Percentiles rank a stretch among this genome's conserved stretches.
Conservation (phyloP, 306 rosid species). For the Rubus parviflorus region DNA sequence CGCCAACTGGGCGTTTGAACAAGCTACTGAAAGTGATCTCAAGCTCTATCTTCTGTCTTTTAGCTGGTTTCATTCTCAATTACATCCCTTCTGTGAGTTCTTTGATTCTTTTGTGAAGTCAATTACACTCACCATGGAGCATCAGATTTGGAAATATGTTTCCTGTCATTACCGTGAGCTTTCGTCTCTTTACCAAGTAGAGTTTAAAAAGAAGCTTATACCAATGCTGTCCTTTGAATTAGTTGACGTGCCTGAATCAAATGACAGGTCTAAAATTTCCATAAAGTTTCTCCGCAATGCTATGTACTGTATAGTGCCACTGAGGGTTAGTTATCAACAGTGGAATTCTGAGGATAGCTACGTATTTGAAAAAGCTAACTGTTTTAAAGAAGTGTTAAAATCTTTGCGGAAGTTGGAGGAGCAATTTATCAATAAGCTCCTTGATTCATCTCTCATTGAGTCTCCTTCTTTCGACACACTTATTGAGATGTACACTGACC, state of each 20-base stretch:
- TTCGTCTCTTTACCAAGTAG: slow-evolving; percentile 24
- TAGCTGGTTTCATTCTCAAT: slow-evolving; percentile 53
- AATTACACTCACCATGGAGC: slow-evolving; percentile 46
- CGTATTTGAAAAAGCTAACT: slow-evolving; percentile 23
- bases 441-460: slow-evolving; percentile 49
- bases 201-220: slow-evolving; percentile 40
- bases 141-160: slow-evolving; percentile 71
- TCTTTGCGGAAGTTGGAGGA: slow-evolving; percentile 65
- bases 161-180: slow-evolving; percentile 26
- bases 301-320: slow-evolving; percentile 47
- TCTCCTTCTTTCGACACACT: slow-evolving; percentile 48
- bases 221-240: slow-evolving; percentile 66
- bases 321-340: slow-evolving; percentile 61
- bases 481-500: slow-evolving; percentile 48
- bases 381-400: slow-evolving; percentile 40
- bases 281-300: slow-evolving; percentile 49
- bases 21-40: slow-evolving; percentile 65
- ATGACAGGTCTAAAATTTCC: slow-evolving; percentile 19
- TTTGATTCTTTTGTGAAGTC: slow-evolving; percentile 38
- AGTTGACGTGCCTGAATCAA: slow-evolving; percentile 39
- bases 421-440: slow-evolving; percentile 53
- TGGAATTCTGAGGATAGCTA: slow-evolving; percentile 46
- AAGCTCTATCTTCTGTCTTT: slow-evolving; percentile 64
- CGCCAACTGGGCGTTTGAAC: slow-evolving; percentile 83
- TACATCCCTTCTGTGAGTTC: slow-evolving; percentile 59